These are phyloP conservation scores for Tagetes patula DNA, from an alignment of 129 eudicot genomes.

Conservation along the genomic window DNA sequence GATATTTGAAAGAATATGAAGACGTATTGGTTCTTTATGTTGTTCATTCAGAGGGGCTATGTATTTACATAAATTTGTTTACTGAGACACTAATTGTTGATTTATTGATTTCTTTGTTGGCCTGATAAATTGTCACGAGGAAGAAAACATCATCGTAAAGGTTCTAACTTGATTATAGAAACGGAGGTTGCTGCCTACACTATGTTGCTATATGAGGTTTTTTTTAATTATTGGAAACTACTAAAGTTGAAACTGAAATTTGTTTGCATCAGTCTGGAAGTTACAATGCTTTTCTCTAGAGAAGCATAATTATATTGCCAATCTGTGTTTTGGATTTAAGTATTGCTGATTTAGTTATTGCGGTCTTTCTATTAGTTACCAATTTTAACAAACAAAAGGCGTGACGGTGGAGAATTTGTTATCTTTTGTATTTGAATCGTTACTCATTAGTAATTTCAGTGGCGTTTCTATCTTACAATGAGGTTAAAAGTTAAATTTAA, in stretches of 20 bases:
- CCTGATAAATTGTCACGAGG: conserved; percentile 4
- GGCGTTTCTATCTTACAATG: background rate
- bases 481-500: background rate
- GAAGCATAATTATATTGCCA: background rate
- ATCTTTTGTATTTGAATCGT: background rate
- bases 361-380: conserved; percentile 6
- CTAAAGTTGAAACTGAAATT: conserved; percentile 8
- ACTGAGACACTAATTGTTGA: background rate
- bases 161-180: background rate
- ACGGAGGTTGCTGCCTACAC: background rate
- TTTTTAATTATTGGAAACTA: background rate
- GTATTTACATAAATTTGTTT: background rate
- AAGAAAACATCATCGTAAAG: background rate
- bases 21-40: background rate
- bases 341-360: background rate
- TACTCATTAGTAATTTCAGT: background rate
- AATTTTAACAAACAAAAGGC: conserved; percentile 3
- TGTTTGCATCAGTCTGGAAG: background rate
- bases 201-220: background rate
- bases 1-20: background rate
- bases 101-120: background rate
- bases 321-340: background rate
- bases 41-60: background rate
- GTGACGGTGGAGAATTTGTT: background rate
- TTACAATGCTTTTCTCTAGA: background rate